Evolutionary conservation across 331 rosid genomes (phyloP).

Genomic region (Rhamnella rubrinervis): DNA sequence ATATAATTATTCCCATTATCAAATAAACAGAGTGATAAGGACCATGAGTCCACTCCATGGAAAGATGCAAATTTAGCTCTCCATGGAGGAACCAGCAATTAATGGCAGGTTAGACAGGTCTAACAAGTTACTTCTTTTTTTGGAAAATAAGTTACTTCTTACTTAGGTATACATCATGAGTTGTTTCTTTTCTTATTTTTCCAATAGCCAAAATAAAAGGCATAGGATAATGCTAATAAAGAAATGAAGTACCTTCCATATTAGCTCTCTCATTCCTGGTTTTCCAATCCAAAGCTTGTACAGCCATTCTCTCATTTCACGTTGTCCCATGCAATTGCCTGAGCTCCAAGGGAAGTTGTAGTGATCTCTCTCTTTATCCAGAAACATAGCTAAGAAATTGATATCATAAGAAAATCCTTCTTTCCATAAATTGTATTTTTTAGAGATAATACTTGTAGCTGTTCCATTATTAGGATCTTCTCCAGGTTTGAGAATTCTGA

Average conservation of each 20-base stretch:
- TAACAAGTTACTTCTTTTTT: no score
- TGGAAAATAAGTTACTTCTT: neutral
- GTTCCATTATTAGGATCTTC: slow-evolving; percentile 38
- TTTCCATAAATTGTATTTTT: slow-evolving; percentile 53
- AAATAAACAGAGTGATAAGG: neutral
- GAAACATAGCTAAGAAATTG: slow-evolving; percentile 68
- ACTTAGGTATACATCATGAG: neutral
- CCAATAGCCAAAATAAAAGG: neutral
- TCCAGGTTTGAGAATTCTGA: slow-evolving; percentile 50
- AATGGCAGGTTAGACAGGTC: neutral
- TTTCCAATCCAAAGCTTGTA: slow-evolving; percentile 81
- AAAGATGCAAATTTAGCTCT: neutral
- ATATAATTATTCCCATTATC: neutral
- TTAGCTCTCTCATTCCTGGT: slow-evolving; percentile 72
- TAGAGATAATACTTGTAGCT: slow-evolving; percentile 38
- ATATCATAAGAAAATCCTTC: slow-evolving; percentile 80
- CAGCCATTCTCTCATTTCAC: slow-evolving; percentile 95
- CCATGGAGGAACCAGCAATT: neutral
- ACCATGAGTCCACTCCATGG: neutral
- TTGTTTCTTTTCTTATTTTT: neutral
- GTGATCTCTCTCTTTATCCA: slow-evolving; percentile 89
- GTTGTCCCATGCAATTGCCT: slow-evolving; percentile 90
- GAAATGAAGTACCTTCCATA: slow-evolving; percentile 75
- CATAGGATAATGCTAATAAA: slow-evolving; percentile 6
- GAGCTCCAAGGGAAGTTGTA: slow-evolving; percentile 83